A percentile compares a stretch with the other conserved stretches of the same genome.
phyloP scores from a whole-genome alignment of 805 yeast species.

The Sugiyamaella boreocaroliniensis region DNA sequence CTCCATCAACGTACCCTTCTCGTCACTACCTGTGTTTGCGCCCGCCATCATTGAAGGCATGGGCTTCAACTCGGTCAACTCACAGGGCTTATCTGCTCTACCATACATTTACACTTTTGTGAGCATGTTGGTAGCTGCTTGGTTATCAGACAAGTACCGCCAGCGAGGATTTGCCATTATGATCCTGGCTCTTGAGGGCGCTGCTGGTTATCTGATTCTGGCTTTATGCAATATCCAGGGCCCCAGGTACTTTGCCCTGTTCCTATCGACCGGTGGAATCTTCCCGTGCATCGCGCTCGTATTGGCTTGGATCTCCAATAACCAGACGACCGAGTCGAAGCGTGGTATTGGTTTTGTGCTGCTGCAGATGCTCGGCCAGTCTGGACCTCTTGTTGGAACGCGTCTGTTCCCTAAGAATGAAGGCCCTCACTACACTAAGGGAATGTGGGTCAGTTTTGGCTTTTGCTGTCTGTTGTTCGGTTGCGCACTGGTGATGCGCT shows the following conservation, averaged over 20 bases:
- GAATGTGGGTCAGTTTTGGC: slow-evolving; percentile 23
- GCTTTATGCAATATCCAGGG: slow-evolving; percentile 20
- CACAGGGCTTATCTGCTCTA: slow-evolving; percentile 43
- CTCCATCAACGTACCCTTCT: slow-evolving; percentile 23
- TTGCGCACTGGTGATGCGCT: slow-evolving; percentile 14
- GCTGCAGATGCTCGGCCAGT: slow-evolving; percentile 28
- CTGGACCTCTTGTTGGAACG: slow-evolving; percentile 30
- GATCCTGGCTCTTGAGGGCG: slow-evolving; percentile 11
- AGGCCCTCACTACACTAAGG: slow-evolving; percentile 22
- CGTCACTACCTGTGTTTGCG: slow-evolving; percentile 42
- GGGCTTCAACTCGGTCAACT: slow-evolving; percentile 36
- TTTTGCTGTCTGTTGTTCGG: slow-evolving; percentile 14
- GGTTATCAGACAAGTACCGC: slow-evolving; percentile 37
- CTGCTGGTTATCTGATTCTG: slow-evolving; percentile 21
- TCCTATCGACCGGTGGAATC: slow-evolving; percentile 23
- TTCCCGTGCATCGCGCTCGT: slow-evolving; percentile 25
- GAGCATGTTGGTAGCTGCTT: slow-evolving; percentile 38
- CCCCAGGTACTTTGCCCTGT: slow-evolving; percentile 27
- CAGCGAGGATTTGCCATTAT: slow-evolving; percentile 22
- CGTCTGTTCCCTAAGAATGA: slow-evolving; percentile 24
- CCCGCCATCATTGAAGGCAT: slow-evolving; percentile 41
- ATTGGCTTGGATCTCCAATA: slow-evolving; percentile 26
- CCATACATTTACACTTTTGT: slow-evolving; percentile 38
- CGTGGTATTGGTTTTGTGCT: slow-evolving; percentile 27
- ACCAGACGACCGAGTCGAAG: slow-evolving; percentile 26